A percentile compares a stretch with the other conserved stretches of the same genome.
Conservation (phyloP, 2,329 filamentous ascomycete genomes). For the Aspergillus tubingensis region DNA sequence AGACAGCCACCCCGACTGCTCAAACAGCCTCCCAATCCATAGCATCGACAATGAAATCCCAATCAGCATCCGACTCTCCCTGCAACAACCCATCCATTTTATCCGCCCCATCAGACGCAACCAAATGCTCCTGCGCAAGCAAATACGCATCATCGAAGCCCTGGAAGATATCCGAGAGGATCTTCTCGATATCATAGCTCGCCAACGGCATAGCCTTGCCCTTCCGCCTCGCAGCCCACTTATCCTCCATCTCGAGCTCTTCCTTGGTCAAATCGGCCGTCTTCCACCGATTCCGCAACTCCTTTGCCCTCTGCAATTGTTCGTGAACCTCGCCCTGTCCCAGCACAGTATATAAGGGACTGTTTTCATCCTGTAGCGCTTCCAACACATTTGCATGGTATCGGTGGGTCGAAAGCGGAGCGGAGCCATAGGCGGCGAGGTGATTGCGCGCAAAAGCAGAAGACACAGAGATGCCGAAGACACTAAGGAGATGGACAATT, state of each 20-base stretch:
- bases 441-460: constrained; percentile 26
- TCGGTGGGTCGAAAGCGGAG: constrained; percentile 47
- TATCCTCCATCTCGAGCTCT: constrained; percentile 23
- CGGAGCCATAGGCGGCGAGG: constrained; percentile 28
- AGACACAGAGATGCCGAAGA: constrained; percentile 61
- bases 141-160: constrained; percentile 62
- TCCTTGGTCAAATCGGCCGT: constrained; percentile 56
- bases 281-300: constrained; percentile 73
- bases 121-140: constrained; percentile 53
- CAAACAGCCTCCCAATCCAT: constrained; percentile 59
- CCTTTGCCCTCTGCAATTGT: constrained; percentile 67
- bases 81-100: neutral
- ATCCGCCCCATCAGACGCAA: constrained; percentile 17
- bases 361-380: constrained; percentile 58
- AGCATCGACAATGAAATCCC: constrained; percentile 61
- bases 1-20: neutral
- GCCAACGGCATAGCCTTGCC: constrained; percentile 48
- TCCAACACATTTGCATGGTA: constrained; percentile 72
- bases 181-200: constrained; percentile 63
- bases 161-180: constrained; percentile 58
- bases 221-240: constrained; percentile 24
- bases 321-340: constrained; percentile 57
- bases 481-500: constrained; percentile 65
- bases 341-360: constrained; percentile 59
- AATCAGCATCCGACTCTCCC: constrained; percentile 47